Conservation (phyloP, 257 asterid species). For the Marsdenia floribunda region DNA sequence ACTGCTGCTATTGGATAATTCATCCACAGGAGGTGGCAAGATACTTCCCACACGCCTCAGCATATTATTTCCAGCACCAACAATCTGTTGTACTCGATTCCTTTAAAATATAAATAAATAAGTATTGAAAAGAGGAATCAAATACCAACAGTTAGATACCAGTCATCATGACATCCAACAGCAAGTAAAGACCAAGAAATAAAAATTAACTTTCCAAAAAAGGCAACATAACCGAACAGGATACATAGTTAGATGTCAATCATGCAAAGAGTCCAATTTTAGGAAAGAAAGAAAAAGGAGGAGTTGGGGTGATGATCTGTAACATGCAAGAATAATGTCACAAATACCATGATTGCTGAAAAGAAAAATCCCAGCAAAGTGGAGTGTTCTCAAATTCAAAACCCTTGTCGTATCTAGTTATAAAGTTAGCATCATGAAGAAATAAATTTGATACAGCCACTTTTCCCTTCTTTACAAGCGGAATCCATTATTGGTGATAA, state of each 20-base stretch:
- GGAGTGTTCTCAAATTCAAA: not conserved
- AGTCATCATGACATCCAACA: not conserved
- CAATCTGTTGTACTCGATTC: conserved; percentile 88
- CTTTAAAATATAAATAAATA: conserved; percentile 28
- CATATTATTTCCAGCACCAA: conserved; percentile 56
- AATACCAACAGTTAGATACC: conserved; percentile 12
- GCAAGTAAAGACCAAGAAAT: not conserved
- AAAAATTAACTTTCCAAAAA: not conserved
- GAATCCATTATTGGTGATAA: not conserved
- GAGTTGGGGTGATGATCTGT: not conserved
- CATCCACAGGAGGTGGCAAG: conserved; percentile 74
- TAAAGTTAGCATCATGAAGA: not conserved
- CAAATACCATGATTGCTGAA: not conserved
- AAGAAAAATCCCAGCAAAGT: not conserved
- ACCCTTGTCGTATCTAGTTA: not conserved
- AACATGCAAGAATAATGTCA: not conserved
- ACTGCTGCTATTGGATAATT: conserved; percentile 30
- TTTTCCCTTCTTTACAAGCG: not conserved
- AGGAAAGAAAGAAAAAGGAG: not conserved
- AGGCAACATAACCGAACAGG: not conserved
- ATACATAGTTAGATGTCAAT: not conserved
- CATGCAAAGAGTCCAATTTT: not conserved
- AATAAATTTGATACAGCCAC: not conserved
- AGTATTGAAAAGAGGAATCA: conserved; percentile 1
- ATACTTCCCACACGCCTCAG: conserved; percentile 56